Conservation (phyloP, 768 basidiomycete species). For the Termitomyces sp. region DNA sequence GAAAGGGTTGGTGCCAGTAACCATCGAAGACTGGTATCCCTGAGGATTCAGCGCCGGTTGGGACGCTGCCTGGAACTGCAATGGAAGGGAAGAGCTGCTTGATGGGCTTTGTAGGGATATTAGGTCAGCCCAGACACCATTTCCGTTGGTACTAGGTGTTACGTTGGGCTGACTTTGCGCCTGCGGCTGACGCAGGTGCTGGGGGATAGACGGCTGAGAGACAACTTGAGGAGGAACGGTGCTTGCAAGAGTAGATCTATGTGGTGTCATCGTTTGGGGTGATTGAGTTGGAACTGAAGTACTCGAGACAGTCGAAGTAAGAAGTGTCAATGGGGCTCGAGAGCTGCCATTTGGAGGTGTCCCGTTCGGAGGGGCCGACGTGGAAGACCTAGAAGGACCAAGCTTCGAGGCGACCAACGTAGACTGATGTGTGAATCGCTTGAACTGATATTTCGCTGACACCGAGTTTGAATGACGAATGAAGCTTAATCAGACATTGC, state of each 20-base stretch:
- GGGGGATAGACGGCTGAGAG: constrained; percentile 8
- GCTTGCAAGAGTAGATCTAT: constrained; percentile 15
- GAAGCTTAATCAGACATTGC: neutral
- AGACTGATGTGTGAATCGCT: constrained; percentile 52
- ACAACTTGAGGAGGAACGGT: constrained; percentile 2
- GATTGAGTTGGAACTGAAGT: constrained; percentile 6
- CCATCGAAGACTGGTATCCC: constrained; percentile 17
- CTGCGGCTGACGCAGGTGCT: constrained; percentile 16
- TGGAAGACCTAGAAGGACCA: constrained; percentile 35
- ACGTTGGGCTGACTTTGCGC: constrained; percentile 17
- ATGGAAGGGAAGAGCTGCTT: constrained; percentile 46
- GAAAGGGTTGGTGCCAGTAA: constrained; percentile 21
- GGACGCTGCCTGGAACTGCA: constrained; percentile 33
- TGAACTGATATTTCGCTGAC: constrained; percentile 79
- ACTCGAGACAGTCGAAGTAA: constrained; percentile 17
- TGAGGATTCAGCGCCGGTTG: constrained; percentile 4
- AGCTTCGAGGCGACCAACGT: constrained; percentile 42
- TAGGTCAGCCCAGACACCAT: constrained; percentile 55
- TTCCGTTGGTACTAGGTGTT: constrained; percentile 21
- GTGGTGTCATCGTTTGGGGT: constrained; percentile 7
- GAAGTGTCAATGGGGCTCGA: constrained; percentile 14
- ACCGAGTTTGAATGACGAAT: constrained; percentile 2
- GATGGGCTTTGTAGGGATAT: constrained; percentile 39
- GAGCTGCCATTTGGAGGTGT: constrained; percentile 5
- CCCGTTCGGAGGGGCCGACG: constrained; percentile 19